These are phyloP conservation scores for Phytophthora citrophthora DNA, from an alignment of 352 stramenopile species.

Conservation along the genomic window DNA sequence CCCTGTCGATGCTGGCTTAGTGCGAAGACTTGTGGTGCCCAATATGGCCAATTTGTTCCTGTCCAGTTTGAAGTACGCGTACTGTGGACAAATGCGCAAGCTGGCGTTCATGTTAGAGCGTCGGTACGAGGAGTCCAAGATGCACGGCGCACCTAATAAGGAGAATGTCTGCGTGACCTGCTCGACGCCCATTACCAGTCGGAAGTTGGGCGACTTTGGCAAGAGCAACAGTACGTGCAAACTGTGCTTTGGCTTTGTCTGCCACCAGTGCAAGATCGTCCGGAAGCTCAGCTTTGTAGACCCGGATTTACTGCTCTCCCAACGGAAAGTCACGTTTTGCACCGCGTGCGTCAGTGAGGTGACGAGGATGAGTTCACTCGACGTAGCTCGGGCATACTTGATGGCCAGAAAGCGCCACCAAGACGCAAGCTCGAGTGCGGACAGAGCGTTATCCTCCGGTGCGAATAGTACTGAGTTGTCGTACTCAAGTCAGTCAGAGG, in stretches of 20 bases:
- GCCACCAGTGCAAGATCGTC: constrained; percentile 30
- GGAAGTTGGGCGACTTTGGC: constrained; percentile 26
- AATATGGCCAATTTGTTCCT: constrained; percentile 14
- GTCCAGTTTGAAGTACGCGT: constrained; percentile 9
- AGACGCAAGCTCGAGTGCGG: constrained; percentile 9
- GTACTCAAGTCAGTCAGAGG: constrained; percentile 7
- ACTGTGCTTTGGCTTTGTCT: constrained; percentile 35
- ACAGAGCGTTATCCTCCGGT: constrained; percentile 14
- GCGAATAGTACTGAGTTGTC: constrained; percentile 13
- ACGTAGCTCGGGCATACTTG: constrained; percentile 39
- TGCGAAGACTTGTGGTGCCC: constrained; percentile 7
- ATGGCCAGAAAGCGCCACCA: constrained; percentile 26
- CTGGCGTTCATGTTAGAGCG: constrained; percentile 12
- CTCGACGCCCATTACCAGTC: constrained; percentile 17
- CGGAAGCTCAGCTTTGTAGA: constrained; percentile 45
- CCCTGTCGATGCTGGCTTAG: constrained; percentile 1
- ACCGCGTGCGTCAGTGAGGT: constrained; percentile 32
- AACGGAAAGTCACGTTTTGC: constrained; percentile 43
- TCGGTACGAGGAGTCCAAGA: constrained; percentile 23
- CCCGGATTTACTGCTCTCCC: constrained; percentile 29
- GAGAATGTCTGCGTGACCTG: constrained; percentile 41
- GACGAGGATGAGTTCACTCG: constrained; percentile 22
- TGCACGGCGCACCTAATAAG: constrained; percentile 28
- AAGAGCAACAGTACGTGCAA: constrained; percentile 38
- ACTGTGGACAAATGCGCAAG: constrained; percentile 21